Evolutionary conservation across 1,284 basidiomycete species (phyloP).

Genomic region (Melampsora larici-populina): DNA sequence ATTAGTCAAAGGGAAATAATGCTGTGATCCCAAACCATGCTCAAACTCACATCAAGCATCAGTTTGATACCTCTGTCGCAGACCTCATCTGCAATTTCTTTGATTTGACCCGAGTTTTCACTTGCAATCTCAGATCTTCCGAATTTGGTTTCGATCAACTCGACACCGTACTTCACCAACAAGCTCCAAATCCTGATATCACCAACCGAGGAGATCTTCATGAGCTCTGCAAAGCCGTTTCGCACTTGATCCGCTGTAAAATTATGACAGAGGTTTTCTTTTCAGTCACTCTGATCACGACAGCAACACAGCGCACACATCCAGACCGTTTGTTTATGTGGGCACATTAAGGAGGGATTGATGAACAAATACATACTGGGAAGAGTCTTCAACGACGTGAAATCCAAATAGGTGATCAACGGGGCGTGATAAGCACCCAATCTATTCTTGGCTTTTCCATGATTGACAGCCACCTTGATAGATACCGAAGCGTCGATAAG

Average conservation of each 20-base stretch:
- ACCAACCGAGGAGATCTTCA: slow-evolving; percentile 57
- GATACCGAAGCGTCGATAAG: slow-evolving; percentile 58
- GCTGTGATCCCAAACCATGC: background rate
- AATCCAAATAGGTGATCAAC: slow-evolving; percentile 58
- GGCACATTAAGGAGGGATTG: background rate
- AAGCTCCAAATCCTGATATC: slow-evolving; percentile 56
- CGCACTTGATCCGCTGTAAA: slow-evolving; percentile 48
- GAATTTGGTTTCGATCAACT: slow-evolving; percentile 57
- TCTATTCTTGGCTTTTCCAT: slow-evolving; percentile 55
- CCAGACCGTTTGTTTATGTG: background rate
- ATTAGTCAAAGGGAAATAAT: background rate
- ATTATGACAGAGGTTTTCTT: background rate
- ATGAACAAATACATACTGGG: slow-evolving; percentile 50
- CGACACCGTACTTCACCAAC: slow-evolving; percentile 57
- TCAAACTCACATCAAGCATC: slow-evolving; percentile 51
- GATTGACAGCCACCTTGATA: slow-evolving; percentile 57
- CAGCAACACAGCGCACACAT: background rate
- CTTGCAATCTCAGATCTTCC: slow-evolving; percentile 54
- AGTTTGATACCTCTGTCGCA: slow-evolving; percentile 57
- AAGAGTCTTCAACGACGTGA: slow-evolving; percentile 57
- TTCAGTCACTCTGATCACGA: background rate
- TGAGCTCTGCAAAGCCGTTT: slow-evolving; percentile 58
- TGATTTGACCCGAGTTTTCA: slow-evolving; percentile 49
- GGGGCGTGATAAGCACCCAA: slow-evolving; percentile 57
- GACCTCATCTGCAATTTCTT: slow-evolving; percentile 54